Evolutionary conservation across 2,329 filamentous ascomycete species (phyloP), one percentile per base, ranked within the genome.

Genomic region (Simplicillium aogashimaense): DNA sequence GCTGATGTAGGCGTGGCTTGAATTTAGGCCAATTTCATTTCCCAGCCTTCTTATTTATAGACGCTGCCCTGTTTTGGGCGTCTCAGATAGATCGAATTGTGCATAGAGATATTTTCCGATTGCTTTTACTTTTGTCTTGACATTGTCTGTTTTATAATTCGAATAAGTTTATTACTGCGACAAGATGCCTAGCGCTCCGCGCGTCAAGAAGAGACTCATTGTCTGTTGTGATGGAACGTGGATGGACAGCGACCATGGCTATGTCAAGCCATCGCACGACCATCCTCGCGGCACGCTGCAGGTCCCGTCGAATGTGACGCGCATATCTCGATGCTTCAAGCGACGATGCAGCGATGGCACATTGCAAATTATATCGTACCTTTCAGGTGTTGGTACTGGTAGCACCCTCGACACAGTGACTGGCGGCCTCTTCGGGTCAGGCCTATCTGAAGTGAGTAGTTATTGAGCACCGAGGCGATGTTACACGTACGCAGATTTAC

Each of bases 361-460:
- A 14, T 61, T 74, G 33, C 76, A 80, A 52, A 68, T 80, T 46
- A 70, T 79, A 42, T 72, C 69, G 49, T 81, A 81, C 51, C 72
- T 78, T 51, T 72, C 73, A 8, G 76, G 76, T 15, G 73, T 80
- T 20, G 76, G 76, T 13, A 74, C 72, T 3, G 68, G 67, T 2
- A 65, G 66, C 35, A 46, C 63, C 25, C 40, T 74, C n/a, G 70
- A 75, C 42, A 61, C 62, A 35, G 45, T 78, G 13, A 66, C 67
- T 0, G 73, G 74, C 6, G 74, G 74, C 34, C 68, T 71, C 3
- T 74, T 77, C 48, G 73, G 74, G 3, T 55, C 64, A 13, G 73
- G 74, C 1, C 66, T 78, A 33, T 61, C 67, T 18, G 72, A 76
- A 58, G 69, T 70, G 43, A 39, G 61, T 33, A 12, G 3, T 28